Conservation (phyloP, 139 green algal species). For the Limnomonas spitsbergensis region DNA sequence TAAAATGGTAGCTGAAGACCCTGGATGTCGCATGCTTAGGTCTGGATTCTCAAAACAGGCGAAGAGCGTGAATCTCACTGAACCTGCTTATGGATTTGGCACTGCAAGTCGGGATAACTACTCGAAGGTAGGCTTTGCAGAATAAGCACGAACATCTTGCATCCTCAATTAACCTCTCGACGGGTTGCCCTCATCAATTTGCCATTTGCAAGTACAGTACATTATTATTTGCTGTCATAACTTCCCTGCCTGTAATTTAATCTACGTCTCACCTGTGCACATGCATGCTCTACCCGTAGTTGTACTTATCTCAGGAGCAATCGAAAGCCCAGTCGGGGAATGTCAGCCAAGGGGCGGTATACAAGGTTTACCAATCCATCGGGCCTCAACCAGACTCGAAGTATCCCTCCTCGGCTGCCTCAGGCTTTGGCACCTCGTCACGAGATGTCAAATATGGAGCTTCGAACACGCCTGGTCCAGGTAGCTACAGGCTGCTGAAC, state of each 20-base stretch:
- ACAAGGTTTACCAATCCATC: slow-evolving; percentile 46
- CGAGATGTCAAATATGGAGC: slow-evolving; percentile 5
- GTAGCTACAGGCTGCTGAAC: slow-evolving; percentile 9
- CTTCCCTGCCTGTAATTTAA: not conserved
- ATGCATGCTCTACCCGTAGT: slow-evolving; percentile 6
- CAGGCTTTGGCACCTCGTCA: slow-evolving; percentile 48
- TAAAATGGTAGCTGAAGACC: not conserved
- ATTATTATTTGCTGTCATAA: not conserved
- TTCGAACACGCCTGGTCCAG: slow-evolving; percentile 27
- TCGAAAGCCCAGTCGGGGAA: slow-evolving; percentile 36
- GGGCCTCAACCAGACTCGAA: slow-evolving; percentile 46
- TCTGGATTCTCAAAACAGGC: slow-evolving; percentile 15
- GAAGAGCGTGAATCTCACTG: not conserved
- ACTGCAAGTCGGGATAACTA: slow-evolving; percentile 2
- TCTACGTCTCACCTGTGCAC: not conserved
- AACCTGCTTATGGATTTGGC: slow-evolving; percentile 16
- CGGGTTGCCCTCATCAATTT: not conserved
- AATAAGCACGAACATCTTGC: not conserved
- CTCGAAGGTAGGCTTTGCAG: not conserved
- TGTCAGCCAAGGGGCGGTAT: slow-evolving; percentile 45
- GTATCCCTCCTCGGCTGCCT: slow-evolving; percentile 17
- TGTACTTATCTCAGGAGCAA: slow-evolving; percentile 44
- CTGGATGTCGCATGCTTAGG: not conserved
- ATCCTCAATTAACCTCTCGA: not conserved
- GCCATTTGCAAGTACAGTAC: not conserved